These are phyloP conservation scores for Tricholoma bakamatsutake DNA, from an alignment of 768 basidiomycete genomes.

Conservation along the genomic window DNA sequence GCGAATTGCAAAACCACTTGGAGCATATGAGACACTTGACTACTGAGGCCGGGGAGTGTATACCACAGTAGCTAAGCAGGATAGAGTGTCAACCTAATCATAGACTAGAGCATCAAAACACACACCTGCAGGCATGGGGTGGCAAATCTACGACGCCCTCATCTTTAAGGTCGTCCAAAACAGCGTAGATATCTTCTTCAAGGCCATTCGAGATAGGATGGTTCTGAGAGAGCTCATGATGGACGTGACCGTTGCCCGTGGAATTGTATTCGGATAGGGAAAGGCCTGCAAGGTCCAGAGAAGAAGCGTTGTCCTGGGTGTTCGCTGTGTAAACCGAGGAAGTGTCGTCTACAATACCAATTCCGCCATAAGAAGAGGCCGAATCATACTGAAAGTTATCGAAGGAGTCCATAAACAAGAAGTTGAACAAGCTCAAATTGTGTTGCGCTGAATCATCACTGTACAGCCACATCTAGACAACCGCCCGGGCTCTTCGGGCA, in stretches of 20 bases:
- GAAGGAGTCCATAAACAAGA: constrained; percentile 64
- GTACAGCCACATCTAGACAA: too few species aligned
- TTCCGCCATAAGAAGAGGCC: constrained; percentile 73
- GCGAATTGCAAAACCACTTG: constrained; percentile 99
- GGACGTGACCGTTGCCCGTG: constrained; percentile 35
- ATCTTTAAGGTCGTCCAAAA: constrained; percentile 85
- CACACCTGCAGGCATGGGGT: constrained; percentile 92
- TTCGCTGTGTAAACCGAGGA: constrained; percentile 77
- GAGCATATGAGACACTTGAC: constrained; percentile 91
- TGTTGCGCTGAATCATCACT: constrained; percentile 1
- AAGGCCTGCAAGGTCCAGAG: constrained; percentile 62
- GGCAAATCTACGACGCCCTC: constrained; percentile 75
- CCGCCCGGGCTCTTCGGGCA: too few species aligned
- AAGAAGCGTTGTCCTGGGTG: constrained; percentile 52
- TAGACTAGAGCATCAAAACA: constrained; percentile 4
- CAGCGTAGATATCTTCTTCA: constrained; percentile 87
- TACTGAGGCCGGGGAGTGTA: constrained; percentile 94
- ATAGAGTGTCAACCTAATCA: constrained; percentile 10
- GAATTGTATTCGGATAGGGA: constrained; percentile 61
- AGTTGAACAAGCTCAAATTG: too few species aligned
- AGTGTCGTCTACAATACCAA: constrained; percentile 70
- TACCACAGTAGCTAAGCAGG: constrained; percentile 83
- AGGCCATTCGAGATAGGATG: constrained; percentile 28
- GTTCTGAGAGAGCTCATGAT: constrained; percentile 12
- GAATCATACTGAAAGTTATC: constrained; percentile 86